Conservation (phyloP, 805 yeast species). For the Candida sphagnicola region DNA sequence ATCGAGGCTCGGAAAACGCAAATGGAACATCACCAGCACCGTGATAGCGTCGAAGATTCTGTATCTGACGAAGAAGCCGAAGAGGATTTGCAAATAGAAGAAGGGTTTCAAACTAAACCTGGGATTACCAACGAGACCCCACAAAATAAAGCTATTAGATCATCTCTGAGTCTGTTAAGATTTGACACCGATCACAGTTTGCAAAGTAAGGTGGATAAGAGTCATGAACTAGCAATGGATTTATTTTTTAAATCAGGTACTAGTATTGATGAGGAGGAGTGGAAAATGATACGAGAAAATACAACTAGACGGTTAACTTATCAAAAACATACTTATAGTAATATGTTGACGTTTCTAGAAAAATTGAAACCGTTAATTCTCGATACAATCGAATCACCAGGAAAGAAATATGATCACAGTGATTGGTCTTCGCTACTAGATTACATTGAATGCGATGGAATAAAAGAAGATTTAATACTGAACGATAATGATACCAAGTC, state of each 20-base stretch:
- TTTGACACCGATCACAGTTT: neutral
- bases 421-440: slow-evolving; percentile 48
- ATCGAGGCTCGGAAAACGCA: slow-evolving; percentile 2
- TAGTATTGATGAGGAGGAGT: neutral
- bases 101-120: neutral
- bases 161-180: neutral
- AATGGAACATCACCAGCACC: slow-evolving; percentile 6
- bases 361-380: slow-evolving; percentile 25
- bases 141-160: slow-evolving; percentile 1
- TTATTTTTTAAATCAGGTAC: neutral
- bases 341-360: slow-evolving; percentile 25
- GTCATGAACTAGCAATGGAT: neutral
- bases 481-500: too few relatives aligned
- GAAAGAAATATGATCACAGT: slow-evolving; percentile 41
- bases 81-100: slow-evolving; percentile 5
- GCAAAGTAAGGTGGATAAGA: neutral
- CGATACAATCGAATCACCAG: slow-evolving; percentile 37
- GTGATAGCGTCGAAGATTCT: slow-evolving; percentile 5
- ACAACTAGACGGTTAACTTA: slow-evolving; percentile 6
- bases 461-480: neutral
- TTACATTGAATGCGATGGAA: slow-evolving; percentile 2
- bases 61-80: slow-evolving; percentile 9
- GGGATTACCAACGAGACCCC: slow-evolving; percentile 3
- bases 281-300: slow-evolving; percentile 1
- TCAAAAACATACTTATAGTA: slow-evolving; percentile 13